A percentile compares a stretch with the other conserved stretches of the same genome.
phyloP scores from a whole-genome alignment of 768 basidiomycete species.

The Dendrothele bispora region DNA sequence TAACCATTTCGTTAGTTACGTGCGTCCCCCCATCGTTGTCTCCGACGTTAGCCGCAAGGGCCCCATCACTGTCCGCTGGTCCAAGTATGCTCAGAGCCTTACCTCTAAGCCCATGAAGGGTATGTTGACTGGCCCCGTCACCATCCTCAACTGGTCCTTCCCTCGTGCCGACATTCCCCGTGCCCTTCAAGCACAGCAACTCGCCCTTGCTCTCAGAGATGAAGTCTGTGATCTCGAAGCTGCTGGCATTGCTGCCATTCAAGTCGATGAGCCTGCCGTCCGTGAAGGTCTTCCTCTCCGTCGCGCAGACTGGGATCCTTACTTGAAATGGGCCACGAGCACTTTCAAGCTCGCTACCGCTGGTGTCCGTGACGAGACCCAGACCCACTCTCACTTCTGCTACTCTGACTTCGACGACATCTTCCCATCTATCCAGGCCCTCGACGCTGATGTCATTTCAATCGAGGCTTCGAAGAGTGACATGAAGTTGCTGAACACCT shows the following conservation, averaged over 20 bases:
- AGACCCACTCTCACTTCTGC: constrained; percentile 99
- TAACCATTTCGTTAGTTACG: constrained; percentile 56
- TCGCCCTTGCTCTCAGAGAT: constrained; percentile 96
- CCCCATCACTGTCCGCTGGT: constrained; percentile 97
- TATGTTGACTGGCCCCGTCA: constrained; percentile 97
- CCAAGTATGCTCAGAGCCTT: constrained; percentile 92
- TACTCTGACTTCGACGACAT: constrained; percentile 99
- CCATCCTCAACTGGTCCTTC: constrained; percentile 99
- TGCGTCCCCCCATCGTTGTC: constrained; percentile 97
- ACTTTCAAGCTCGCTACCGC: constrained; percentile 98
- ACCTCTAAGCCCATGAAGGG: constrained; percentile 98
- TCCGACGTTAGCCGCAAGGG: constrained; percentile 92
- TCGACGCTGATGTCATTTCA: constrained; percentile 98
- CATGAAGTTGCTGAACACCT: constrained; percentile 95
- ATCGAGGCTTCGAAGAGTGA: constrained; percentile 99
- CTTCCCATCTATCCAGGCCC: constrained; percentile 94
- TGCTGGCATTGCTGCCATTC: constrained; percentile 95
- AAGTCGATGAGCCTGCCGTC: constrained; percentile 99
- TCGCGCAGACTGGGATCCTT: constrained; percentile 92
- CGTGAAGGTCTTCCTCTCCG: constrained; percentile 99
- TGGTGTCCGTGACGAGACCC: constrained; percentile 89
- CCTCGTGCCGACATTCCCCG: constrained; percentile 96
- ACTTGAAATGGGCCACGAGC: constrained; percentile 98
- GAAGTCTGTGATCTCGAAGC: constrained; percentile 97
- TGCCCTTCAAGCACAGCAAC: constrained; percentile 97